A percentile compares a stretch with the other conserved stretches of the same genome.
Evolutionary conservation across 495 filamentous ascomycete species (phyloP).

Genomic region (Aspergillus biplanus): DNA sequence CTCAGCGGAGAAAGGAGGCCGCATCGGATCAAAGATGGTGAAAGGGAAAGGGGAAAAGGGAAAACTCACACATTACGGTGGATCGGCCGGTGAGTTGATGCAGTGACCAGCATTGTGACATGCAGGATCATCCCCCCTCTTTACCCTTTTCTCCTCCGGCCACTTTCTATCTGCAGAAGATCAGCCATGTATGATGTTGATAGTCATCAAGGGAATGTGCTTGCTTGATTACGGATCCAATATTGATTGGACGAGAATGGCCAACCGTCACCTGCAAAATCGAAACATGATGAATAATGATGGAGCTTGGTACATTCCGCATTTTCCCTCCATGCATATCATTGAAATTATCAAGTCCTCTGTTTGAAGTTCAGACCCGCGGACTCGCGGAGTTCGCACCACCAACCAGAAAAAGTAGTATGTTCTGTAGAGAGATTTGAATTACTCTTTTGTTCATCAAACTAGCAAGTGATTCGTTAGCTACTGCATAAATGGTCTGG

Average conservation of each 20-base stretch:
- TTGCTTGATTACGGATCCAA: conserved; percentile 16
- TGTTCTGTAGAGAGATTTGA: background rate
- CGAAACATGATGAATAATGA: background rate
- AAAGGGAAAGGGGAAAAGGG: background rate
- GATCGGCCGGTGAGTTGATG: conserved; percentile 23
- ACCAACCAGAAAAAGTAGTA: background rate
- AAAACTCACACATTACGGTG: conserved; percentile 7
- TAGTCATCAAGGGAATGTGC: conserved; percentile 8
- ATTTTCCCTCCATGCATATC: background rate
- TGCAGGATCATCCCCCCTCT: conserved; percentile 24
- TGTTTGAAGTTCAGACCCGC: background rate
- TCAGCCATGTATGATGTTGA: conserved; percentile 8
- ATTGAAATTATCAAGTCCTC: background rate
- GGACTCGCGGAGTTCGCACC: background rate
- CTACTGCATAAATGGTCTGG: background rate
- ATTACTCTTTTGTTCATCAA: background rate
- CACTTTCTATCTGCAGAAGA: conserved; percentile 23
- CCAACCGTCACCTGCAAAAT: background rate
- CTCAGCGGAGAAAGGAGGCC: background rate
- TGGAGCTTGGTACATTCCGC: background rate
- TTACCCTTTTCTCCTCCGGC: conserved; percentile 16
- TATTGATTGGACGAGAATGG: conserved; percentile 5
- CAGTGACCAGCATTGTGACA: conserved; percentile 16
- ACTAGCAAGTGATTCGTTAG: no score
- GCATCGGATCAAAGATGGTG: background rate